phyloP scores from a whole-genome alignment of 192 early-diverging fungal genomes.

The Mortierella claussenii region DNA sequence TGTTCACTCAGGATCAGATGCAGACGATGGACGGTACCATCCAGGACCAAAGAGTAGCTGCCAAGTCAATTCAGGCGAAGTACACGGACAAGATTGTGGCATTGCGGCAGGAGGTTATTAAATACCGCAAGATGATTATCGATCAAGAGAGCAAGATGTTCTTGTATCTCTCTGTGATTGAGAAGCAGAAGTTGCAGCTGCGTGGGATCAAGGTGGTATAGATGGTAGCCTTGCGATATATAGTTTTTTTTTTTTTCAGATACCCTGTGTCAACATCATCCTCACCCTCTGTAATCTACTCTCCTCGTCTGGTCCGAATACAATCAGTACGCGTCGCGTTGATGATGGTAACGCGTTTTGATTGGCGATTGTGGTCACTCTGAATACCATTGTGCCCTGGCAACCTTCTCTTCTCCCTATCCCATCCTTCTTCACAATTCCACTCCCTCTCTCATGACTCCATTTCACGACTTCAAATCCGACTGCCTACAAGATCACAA shows the following conservation, averaged over 20 bases:
- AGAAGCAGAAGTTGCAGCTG: slow-evolving; percentile 32
- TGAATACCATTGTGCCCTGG: too few species aligned
- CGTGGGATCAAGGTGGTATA: slow-evolving; percentile 2
- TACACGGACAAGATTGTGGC: slow-evolving; percentile 11
- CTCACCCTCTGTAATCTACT: not conserved
- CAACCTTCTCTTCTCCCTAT: too few species aligned
- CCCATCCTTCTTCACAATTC: too few species aligned
- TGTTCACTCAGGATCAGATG: slow-evolving; percentile 4
- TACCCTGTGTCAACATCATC: too few species aligned
- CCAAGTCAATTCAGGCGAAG: slow-evolving; percentile 24
- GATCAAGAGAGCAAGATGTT: slow-evolving; percentile 34
- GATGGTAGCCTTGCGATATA: not conserved
- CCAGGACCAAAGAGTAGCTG: slow-evolving; percentile 27
- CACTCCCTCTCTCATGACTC: too few species aligned
- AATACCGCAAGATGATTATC: slow-evolving; percentile 22
- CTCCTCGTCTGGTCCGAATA: not conserved
- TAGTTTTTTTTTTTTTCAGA: too few species aligned
- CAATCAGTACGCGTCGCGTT: too few species aligned
- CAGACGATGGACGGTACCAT: slow-evolving; percentile 26
- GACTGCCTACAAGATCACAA: too few species aligned
- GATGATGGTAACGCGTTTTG: too few species aligned
- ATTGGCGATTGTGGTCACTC: too few species aligned
- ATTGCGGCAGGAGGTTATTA: slow-evolving; percentile 4
- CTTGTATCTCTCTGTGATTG: slow-evolving; percentile 48
- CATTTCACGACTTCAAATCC: too few species aligned